A percentile compares a stretch with the other conserved stretches of the same genome.
phyloP scores from a whole-genome alignment of 1,284 basidiomycete species.

The Trametes sp. region DNA sequence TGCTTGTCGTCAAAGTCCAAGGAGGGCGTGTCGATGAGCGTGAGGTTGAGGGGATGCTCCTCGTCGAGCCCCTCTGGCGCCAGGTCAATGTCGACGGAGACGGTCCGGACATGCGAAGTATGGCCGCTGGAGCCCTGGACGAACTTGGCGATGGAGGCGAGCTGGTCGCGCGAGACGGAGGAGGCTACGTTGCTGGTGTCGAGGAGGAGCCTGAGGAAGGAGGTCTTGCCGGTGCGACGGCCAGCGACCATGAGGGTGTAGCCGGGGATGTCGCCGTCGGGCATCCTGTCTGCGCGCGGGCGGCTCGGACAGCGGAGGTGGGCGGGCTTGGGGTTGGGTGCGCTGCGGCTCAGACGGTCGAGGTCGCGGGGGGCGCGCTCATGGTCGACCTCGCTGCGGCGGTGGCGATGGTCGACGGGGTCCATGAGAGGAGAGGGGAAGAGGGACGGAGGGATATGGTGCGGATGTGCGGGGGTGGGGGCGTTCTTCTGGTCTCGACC shows the following conservation, averaged over 20 bases:
- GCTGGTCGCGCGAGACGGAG: constrained; percentile 69
- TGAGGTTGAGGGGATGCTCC: constrained; percentile 62
- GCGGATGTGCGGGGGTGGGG: constrained; percentile 40
- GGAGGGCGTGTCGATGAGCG: constrained; percentile 81
- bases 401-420: constrained; percentile 51
- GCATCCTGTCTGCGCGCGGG: constrained; percentile 33
- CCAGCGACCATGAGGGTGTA: constrained; percentile 83
- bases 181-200: constrained; percentile 73
- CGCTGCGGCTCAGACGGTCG: constrained; percentile 4
- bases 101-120: constrained; percentile 70
- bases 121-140: constrained; percentile 73
- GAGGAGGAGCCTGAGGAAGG: constrained; percentile 78
- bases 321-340: constrained; percentile 48
- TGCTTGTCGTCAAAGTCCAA: constrained; percentile 71
- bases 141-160: constrained; percentile 77
- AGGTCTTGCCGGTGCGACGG: constrained; percentile 78
- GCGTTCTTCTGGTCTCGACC: constrained; percentile 6
- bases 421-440: constrained; percentile 41
- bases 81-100: constrained; percentile 71
- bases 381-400: constrained; percentile 52
- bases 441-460: constrained; percentile 38
- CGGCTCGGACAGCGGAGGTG: constrained; percentile 31
- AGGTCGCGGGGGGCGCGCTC: constrained; percentile 44
- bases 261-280: constrained; percentile 39
- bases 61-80: constrained; percentile 48